These are phyloP conservation scores for Teunomyces pallodes DNA, from an alignment of 805 yeast species.

Conservation along the genomic window DNA sequence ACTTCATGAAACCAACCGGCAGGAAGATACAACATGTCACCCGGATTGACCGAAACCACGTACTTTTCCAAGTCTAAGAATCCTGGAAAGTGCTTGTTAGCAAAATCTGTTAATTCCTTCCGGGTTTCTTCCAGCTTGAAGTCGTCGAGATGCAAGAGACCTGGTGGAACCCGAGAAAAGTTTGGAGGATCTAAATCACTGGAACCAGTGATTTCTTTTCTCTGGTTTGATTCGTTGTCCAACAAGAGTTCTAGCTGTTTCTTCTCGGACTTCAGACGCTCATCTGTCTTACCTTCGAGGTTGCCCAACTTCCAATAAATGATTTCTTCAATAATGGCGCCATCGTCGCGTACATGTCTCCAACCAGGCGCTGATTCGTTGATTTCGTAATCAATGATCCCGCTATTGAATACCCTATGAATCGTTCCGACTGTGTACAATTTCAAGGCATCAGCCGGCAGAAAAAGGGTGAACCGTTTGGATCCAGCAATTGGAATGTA, in stretches of 20 bases:
- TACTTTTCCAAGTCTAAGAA: constrained; percentile 41
- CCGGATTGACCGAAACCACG: constrained; percentile 52
- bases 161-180: constrained; percentile 63
- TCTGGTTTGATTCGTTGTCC: constrained; percentile 12
- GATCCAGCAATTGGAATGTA: constrained; percentile 59
- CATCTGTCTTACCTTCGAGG: constrained; percentile 13
- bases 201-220: constrained; percentile 6
- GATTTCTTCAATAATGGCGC: constrained; percentile 52
- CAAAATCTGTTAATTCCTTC: constrained; percentile 29
- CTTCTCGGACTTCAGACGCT: constrained; percentile 14
- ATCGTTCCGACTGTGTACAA: constrained; percentile 66
- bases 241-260: constrained; percentile 5
- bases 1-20: constrained; percentile 86
- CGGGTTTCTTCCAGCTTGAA: constrained; percentile 28
- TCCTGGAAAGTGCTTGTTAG: constrained; percentile 47
- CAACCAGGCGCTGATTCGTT: constrained; percentile 60
- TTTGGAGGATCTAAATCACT: constrained; percentile 60
- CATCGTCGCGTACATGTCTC: constrained; percentile 61
- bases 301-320: constrained; percentile 42
- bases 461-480: constrained; percentile 64
- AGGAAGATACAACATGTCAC: constrained; percentile 68
- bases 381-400: constrained; percentile 61
- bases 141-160: constrained; percentile 58
- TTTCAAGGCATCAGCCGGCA: constrained; percentile 59
- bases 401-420: constrained; percentile 52